Conservation (phyloP, 2,329 filamentous ascomycete species). For the Stemphylium beticola region DNA sequence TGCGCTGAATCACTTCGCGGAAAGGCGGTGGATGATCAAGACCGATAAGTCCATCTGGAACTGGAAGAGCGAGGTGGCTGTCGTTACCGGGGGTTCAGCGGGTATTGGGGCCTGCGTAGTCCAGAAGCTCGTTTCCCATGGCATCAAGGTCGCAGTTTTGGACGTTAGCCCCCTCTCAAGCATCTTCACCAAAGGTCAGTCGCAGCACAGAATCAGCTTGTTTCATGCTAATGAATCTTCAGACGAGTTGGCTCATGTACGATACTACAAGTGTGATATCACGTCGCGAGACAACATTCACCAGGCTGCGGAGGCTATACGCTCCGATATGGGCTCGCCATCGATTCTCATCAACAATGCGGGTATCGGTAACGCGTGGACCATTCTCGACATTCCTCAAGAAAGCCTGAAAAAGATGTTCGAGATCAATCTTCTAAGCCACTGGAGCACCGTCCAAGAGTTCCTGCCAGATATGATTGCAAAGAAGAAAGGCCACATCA, state of each 20-base stretch:
- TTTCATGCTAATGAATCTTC: conserved; percentile 17
- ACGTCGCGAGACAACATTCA: conserved; percentile 39
- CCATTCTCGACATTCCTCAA: conserved; percentile 39
- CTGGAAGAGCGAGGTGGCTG: conserved; percentile 42
- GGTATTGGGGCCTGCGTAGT: conserved; percentile 46
- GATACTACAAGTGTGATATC: conserved; percentile 44
- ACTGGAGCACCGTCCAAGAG: conserved; percentile 47
- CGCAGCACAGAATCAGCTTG: neutral
- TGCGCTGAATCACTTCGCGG: conserved; percentile 39
- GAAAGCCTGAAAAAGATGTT: conserved; percentile 37
- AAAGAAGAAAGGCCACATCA: conserved; percentile 46
- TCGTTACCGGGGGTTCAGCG: conserved; percentile 46
- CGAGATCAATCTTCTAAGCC: conserved; percentile 45
- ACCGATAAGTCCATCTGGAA: conserved; percentile 38
- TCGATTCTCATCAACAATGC: conserved; percentile 49
- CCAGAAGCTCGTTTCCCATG: conserved; percentile 38
- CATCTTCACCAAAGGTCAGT: conserved; percentile 35
- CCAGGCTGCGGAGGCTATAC: conserved; percentile 38
- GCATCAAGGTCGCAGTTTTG: conserved; percentile 45
- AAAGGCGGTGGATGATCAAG: conserved; percentile 50
- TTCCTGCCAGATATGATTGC: conserved; percentile 48
- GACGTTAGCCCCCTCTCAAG: conserved; percentile 42
- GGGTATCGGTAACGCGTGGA: conserved; percentile 44
- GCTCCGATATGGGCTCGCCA: conserved; percentile 39
- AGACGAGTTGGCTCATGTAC: conserved; percentile 31